Percentiles rank a stretch among this genome's conserved stretches.
Evolutionary conservation across 257 asterid species (phyloP).

Genomic region (Jaltomata sinuosa): DNA sequence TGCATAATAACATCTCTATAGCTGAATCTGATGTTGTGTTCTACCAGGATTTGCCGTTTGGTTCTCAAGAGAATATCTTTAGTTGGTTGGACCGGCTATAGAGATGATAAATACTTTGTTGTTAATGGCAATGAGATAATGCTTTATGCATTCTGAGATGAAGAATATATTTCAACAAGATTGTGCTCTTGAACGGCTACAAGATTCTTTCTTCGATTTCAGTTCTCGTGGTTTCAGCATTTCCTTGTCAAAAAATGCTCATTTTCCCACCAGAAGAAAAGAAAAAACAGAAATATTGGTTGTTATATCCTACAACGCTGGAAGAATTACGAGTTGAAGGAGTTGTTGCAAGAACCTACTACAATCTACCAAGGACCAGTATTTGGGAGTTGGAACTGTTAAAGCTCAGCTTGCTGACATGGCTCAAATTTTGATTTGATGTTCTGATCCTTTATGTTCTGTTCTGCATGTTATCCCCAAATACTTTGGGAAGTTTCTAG

Average conservation of each 20-base stretch:
- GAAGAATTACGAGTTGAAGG: neutral
- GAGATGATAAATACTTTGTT: neutral
- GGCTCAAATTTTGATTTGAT: neutral
- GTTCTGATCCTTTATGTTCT: neutral
- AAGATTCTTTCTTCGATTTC: neutral
- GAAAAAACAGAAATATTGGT: neutral
- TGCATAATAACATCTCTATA: neutral
- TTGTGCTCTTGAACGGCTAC: neutral
- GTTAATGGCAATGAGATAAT: neutral
- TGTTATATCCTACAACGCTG: neutral
- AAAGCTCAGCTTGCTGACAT: neutral
- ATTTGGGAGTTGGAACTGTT: neutral
- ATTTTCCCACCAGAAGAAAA: neutral
- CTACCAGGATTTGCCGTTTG: slow-evolving; percentile 49
- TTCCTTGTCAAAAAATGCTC: neutral
- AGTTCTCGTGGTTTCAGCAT: neutral
- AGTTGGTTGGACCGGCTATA: slow-evolving; percentile 37
- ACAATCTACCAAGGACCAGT: neutral
- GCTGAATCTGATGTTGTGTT: neutral
- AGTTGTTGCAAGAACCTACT: neutral
- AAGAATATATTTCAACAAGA: neutral
- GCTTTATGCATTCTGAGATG: neutral
- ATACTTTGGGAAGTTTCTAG: neutral
- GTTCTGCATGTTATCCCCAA: neutral
- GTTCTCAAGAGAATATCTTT: slow-evolving; percentile 52